A percentile compares a stretch with the other conserved stretches of the same genome.
phyloP scores from a whole-genome alignment of 140 eudicot species.

The Oenanthe javanica region DNA sequence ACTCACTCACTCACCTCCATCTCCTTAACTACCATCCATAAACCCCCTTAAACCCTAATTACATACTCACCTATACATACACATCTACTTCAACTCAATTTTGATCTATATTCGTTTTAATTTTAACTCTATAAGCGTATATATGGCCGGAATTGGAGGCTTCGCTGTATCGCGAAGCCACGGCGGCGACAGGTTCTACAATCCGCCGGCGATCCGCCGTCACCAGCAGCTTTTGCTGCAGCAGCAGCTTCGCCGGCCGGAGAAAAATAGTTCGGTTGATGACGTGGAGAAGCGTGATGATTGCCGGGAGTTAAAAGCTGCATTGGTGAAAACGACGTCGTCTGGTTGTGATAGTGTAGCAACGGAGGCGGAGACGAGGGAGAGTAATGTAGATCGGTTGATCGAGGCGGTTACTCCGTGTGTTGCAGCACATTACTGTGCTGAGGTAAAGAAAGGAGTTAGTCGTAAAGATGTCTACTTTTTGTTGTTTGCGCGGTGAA shows the following conservation, averaged over 20 bases:
- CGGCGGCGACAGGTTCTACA: constrained; percentile 24
- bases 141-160: constrained; percentile 37
- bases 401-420: constrained; percentile 44
- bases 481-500: neutral
- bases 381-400: constrained; percentile 49
- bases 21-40: neutral
- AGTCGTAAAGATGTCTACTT: neutral
- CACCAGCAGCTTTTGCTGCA: constrained; percentile 20
- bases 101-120: neutral
- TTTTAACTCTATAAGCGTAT: neutral
- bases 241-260: constrained; percentile 15
- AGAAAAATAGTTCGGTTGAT: neutral
- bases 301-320: constrained; percentile 17
- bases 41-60: constrained; percentile 8
- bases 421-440: constrained; percentile 25
- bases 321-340: constrained; percentile 26
- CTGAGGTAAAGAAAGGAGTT: constrained; percentile 24
- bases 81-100: neutral
- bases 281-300: constrained; percentile 18
- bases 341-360: constrained; percentile 5
- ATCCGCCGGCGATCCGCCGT: constrained; percentile 19
- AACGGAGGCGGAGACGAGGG: neutral
- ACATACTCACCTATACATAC: neutral
- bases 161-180: constrained; percentile 34
- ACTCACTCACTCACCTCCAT: neutral